phyloP scores from a whole-genome alignment of 495 filamentous ascomycete species.

The Penicillium bialowiezense region DNA sequence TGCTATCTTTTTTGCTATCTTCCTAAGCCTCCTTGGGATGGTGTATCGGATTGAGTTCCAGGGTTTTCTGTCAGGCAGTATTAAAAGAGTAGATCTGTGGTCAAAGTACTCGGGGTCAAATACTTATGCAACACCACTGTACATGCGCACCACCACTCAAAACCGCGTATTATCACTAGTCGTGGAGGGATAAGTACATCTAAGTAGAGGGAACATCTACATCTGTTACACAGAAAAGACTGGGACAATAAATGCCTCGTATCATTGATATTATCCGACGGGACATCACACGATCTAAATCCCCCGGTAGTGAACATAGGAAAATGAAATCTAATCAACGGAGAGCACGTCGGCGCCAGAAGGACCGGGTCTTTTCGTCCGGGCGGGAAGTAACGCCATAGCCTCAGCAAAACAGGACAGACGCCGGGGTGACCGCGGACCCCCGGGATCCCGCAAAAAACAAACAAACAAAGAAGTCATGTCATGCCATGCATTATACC shows the following conservation, averaged over 20 bases:
- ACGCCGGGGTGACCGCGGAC: constrained; percentile 12
- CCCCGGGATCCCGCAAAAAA: constrained; percentile 20
- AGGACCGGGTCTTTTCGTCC: constrained; percentile 30
- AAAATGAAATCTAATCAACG: constrained; percentile 31
- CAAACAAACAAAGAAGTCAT: constrained; percentile 31
- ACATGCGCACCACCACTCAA: no score
- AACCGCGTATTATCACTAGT: no score
- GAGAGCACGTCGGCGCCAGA: constrained; percentile 27
- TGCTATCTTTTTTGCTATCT: constrained; percentile 2
- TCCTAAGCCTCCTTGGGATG: not conserved
- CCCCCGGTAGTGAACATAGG: constrained; percentile 27
- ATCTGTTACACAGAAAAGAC: not conserved
- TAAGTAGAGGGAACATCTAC: not conserved
- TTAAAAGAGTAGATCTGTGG: no score
- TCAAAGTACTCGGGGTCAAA: no score
- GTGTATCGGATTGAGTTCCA: no score
- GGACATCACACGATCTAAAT: constrained; percentile 30
- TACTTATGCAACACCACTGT: no score
- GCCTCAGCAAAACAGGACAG: constrained; percentile 25
- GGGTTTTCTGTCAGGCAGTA: not conserved
- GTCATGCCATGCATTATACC: constrained; percentile 49
- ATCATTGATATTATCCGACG: constrained; percentile 34
- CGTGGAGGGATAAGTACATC: no score
- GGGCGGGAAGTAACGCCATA: constrained; percentile 33
- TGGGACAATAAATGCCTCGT: constrained; percentile 10